Evolutionary conservation across 192 early-diverging fungal genomes (phyloP), one percentile per base, ranked within the genome.

Genomic region (Ramicandelaber brevisporus): DNA sequence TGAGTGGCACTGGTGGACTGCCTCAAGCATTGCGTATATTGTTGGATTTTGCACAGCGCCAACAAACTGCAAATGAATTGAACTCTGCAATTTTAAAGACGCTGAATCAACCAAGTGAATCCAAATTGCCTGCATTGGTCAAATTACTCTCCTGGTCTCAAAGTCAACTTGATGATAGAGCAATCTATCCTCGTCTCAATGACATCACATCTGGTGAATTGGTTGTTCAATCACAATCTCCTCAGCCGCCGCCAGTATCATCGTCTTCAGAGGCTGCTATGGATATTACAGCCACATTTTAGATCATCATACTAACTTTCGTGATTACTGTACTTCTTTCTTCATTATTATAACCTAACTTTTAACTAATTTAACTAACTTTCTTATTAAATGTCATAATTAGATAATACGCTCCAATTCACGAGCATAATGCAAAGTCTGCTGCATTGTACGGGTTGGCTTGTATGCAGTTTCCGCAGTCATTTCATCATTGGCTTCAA

Each of bases 81-180:
- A 99, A 99, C 50, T 62, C 80, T 0, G 93, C 87, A 3, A 65
- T 99, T 35, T 48, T 99, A 28, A 62, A 69, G 3, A 65, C 78
- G 1, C 84, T 88, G 38, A 82, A 77, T 32, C 82, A 87, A 46
- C 88, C 88, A 18, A 75, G 66, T 31, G 85, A 92, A 46, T 86
- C 93, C 3, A 95, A 89, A 44, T 56, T 99, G 29, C 88, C 88
- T 11, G 56, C 67, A 10, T 32, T 99, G 30, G 35, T 99, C 30
- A 76, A 82, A 43, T 72, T 95, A 68, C 51, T 96, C n/a, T 64
- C 70, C 14, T 99, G 86, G 85, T 57, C 73, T 12, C 93, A 98
- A 56, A 70, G 70, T 15, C 78, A 87, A 47, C 46, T 98, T 21
- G 84, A 86, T 27, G 89, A 90, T 29, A 63, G 65, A 29, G 58